phyloP scores from a whole-genome alignment of 2,329 filamentous ascomycete genomes.

The Beauveria medogensis region DNA sequence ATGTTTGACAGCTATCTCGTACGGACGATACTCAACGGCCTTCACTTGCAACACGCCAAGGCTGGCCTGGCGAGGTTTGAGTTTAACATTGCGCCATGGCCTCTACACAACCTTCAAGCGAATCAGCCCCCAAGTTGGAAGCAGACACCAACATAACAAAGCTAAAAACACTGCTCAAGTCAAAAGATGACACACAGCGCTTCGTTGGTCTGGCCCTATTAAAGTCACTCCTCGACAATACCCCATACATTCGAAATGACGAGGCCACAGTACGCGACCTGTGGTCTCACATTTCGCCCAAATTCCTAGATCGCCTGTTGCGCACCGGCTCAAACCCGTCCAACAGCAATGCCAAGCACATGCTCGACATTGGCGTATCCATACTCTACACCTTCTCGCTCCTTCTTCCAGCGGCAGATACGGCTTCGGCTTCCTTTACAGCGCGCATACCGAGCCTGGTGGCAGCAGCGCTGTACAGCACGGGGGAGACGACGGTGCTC shows the following conservation, averaged over 20 bases:
- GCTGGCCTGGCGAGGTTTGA: neutral
- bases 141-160: conserved; percentile 29
- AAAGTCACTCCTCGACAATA: conserved; percentile 57
- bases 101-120: neutral
- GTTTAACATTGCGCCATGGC: neutral
- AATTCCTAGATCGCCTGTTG: conserved; percentile 56
- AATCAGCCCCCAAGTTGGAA: neutral
- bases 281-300: conserved; percentile 53
- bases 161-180: conserved; percentile 46
- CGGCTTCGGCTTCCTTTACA: conserved; percentile 38
- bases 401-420: conserved; percentile 43
- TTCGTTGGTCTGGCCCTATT: conserved; percentile 61
- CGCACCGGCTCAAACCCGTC: conserved; percentile 39
- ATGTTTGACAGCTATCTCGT: too few species aligned
- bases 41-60: too few species aligned
- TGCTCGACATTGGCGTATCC: conserved; percentile 55
- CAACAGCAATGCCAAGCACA: conserved; percentile 43
- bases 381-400: conserved; percentile 55
- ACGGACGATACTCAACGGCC: too few species aligned
- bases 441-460: conserved; percentile 46
- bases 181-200: conserved; percentile 58
- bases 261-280: conserved; percentile 36
- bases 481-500: conserved; percentile 41
- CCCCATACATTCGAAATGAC: conserved; percentile 41
- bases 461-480: conserved; percentile 44